Percentiles rank a stretch among this genome's conserved stretches.
Evolutionary conservation across 495 filamentous ascomycete species (phyloP).

Genomic region (Lasiosphaeris hirsuta): DNA sequence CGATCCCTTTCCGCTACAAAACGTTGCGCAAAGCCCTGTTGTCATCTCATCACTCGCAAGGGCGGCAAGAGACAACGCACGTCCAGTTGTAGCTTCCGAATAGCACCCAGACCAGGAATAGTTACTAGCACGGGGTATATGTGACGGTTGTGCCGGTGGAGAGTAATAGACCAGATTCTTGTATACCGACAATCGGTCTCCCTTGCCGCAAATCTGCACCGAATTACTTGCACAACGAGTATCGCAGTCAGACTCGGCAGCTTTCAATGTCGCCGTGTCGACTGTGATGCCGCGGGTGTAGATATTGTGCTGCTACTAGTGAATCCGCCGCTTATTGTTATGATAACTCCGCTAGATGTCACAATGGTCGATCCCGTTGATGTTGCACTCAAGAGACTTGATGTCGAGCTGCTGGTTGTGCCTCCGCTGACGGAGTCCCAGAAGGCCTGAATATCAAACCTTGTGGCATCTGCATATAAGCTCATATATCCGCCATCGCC

Average conservation of each 20-base stretch:
- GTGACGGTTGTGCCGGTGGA: constrained; percentile 26
- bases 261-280: constrained; percentile 24
- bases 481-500: constrained; percentile 39
- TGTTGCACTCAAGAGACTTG: not conserved
- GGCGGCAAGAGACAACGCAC: constrained; percentile 51
- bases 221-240: constrained; percentile 34
- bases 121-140: constrained; percentile 24
- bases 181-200: constrained; percentile 35
- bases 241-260: constrained; percentile 14
- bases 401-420: not conserved
- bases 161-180: constrained; percentile 1
- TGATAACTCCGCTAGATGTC: not conserved
- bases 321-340: not conserved
- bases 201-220: constrained; percentile 30
- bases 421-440: not conserved
- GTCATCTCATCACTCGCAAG: constrained; percentile 37
- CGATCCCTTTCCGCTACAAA: constrained; percentile 23
- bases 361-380: not conserved
- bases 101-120: constrained; percentile 39
- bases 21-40: constrained; percentile 31
- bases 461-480: constrained; percentile 39
- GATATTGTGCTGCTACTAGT: not conserved
- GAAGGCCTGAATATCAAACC: constrained; percentile 22
- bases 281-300: constrained; percentile 1
- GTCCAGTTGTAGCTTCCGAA: constrained; percentile 33